Evolutionary conservation across 164 flowering plant species (phyloP), one percentile per base, ranked within the genome.

Genomic region (Cinnamomum chago): DNA sequence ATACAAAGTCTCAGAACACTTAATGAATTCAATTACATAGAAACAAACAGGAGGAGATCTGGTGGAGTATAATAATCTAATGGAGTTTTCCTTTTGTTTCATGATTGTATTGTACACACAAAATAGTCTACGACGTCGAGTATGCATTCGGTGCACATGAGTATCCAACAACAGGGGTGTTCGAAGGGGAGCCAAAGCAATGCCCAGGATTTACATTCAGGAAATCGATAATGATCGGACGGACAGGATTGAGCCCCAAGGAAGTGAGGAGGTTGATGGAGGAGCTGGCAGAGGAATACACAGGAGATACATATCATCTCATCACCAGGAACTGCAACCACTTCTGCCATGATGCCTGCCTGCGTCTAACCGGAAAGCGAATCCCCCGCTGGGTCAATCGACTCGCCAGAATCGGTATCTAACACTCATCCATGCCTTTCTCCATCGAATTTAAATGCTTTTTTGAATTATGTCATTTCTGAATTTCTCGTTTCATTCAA

Each of bases 61-160:
- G 20, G 22, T 60, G 64, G 64, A 22, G 64, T 60, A 18, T n/a
- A 10, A 58, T 58, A 58, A 18, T 60, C 64, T 18, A 18, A 60
- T 60, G 12, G 11, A 7, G 47, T 40, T 40, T 40, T 40, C 5
- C 47, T 7, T 40, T 40, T 40, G 47, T 9, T 40, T 40, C 10
- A 40, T 40, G 47, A 7, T 40, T 40, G 47, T 40, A 40, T 40
- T 40, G 11, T 40, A 9, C 10, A 40, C 11, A 40, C 47, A 40
- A 18, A 60, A 18, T 82, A 91, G 98, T 93, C 75, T 89, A 91
- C 80, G 94, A 87, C 0, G 87, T 91, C 33, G 96, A 92, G 79
- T 92, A 90, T 73, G 97, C 95, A 3, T 92, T 90, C 68, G 97
- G 96, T 52, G 92, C 94, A 62, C 96, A 91, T 47, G 96, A 91